Conservation (phyloP, 1,284 basidiomycete species). For the Moesziomyces antarcticus region DNA sequence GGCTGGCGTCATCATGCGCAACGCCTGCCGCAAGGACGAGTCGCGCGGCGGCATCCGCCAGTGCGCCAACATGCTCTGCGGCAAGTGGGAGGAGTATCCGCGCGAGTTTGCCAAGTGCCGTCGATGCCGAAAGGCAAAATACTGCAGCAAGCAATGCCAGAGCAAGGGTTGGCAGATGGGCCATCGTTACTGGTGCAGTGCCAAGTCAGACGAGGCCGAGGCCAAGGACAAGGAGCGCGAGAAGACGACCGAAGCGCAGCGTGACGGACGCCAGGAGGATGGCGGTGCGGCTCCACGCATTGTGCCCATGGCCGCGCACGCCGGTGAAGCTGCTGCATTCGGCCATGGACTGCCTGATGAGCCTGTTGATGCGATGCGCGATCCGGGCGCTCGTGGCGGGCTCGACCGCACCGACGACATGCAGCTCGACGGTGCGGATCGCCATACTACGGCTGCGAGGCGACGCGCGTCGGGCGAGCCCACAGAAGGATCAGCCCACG, state of each 20-base stretch:
- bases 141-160: slow-evolving; percentile 98
- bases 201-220: slow-evolving; percentile 59
- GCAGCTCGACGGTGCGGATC: slow-evolving; percentile 17
- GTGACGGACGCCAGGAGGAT: slow-evolving; percentile 17
- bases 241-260: slow-evolving; percentile 20
- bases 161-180: slow-evolving; percentile 97
- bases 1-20: slow-evolving; percentile 99
- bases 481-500: neutral
- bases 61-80: slow-evolving; percentile 92
- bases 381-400: slow-evolving; percentile 6
- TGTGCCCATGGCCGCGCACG: slow-evolving; percentile 13
- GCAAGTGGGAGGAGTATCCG: slow-evolving; percentile 91
- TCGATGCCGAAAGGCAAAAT: slow-evolving; percentile 95
- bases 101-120: slow-evolving; percentile 97
- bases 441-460: slow-evolving; percentile 2
- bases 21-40: slow-evolving; percentile 97
- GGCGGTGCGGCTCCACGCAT: slow-evolving; percentile 23
- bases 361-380: slow-evolving; percentile 8
- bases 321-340: slow-evolving; percentile 12
- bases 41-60: slow-evolving; percentile 88
- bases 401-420: slow-evolving; percentile 11
- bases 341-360: slow-evolving; percentile 12
- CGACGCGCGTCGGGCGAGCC: slow-evolving; percentile 9
- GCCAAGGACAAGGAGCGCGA: slow-evolving; percentile 48
- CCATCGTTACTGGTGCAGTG: slow-evolving; percentile 76